Evolutionary conservation across 2,329 filamentous ascomycete species (phyloP), one percentile per base, ranked within the genome.

Genomic region (Ophiocordyceps robertsii): DNA sequence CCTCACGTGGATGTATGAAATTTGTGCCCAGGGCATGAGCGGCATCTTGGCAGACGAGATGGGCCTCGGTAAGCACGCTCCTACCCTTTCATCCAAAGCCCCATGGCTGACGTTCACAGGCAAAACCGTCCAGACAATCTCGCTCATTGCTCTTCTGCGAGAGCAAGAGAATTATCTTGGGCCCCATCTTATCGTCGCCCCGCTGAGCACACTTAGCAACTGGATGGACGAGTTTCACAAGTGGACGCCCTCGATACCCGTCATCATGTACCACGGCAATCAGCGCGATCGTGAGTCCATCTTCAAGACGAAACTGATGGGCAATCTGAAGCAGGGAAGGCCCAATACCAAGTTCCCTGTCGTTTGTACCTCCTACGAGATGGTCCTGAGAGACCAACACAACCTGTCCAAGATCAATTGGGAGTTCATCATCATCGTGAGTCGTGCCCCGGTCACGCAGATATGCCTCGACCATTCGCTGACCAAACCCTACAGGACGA

Each of bases 381-480:
- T 98, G 56, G 89, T 93, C 42, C 81, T 98, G 63, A 82, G 87
- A 52, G 92, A 98, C 56, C 79, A 85, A 32, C 82, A 87, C 41
- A 81, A 81, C 31, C 66, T 98, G 6, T 79, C 80, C 0, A 82
- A 83, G 44, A 90, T 94, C 44, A 82, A 88, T 31, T 98, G 92
- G 92, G 87, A 93, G 42, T 95, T 95, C 52, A 95, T 98, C 54
- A 92, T 98, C 50, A 94, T 98, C 47, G 82, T 83, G 63, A 57
- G 75, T 61, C 3, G 6, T 39, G 5, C 3, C 19, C 19, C 12
- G 16, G 29, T 9, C 19, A n/a, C 10, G 11, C 2, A 0, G 8
- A 5, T 3, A 21, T 1, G 1, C 3, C 19, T n/a, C 13, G 6
- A n/a, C 3, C 12, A 1, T 29, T 29, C 31, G 16, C 8, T 6